Evolutionary conservation across 2,329 filamentous ascomycete genomes (phyloP), one percentile per base, ranked within the genome.

Genomic region (Zymoseptoria ardabiliae): DNA sequence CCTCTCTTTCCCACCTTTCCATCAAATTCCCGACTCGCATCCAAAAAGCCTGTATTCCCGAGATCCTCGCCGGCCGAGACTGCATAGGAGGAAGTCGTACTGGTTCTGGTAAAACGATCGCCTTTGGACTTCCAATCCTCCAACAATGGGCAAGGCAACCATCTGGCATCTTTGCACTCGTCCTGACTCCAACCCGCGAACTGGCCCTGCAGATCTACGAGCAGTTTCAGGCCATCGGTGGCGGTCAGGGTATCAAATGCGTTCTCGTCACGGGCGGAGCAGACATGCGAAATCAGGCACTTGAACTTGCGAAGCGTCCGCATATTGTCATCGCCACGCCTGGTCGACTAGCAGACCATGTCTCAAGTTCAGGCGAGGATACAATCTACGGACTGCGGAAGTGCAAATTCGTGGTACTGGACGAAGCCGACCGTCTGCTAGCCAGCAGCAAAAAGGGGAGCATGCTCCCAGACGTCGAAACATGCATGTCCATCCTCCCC

Each of bases 291-390:
- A 78, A 86, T 13, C 94, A 99, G 76, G 93, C 94, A 8, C 87
- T 96, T 63, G 88, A 87, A 17, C 82, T 99, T 19, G 85, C 88
- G 1, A 83, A 87, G 65, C 82, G 91, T 50, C 94, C 94, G 1
- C 94, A 99, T 71, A 79, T 99, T 55, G 89, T 99, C 51, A 94
- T 99, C 71, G 92, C 94, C 22, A 99, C 94, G 0, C 94, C 94
- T 2, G 92, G 94, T 19, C 85, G 94, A 50, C 80, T 99, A 21
- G 94, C 94, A 19, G 93, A 99, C 72, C 94, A 99, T 73, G 92
- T 99, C 71, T 85, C 86, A 48, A 92, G 85, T 1, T 97, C 93
- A 17, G 94, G 94, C 50, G 86, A 92, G 69, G 94, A 99, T 71
- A 97, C 93, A 0, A 84, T 95, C 61, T 86, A 85, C 60, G 92